A percentile compares a stretch with the other conserved stretches of the same genome.
Evolutionary conservation across 1,139 yeast genomes (phyloP).

Genomic region (Pichia kudriavzevii): DNA sequence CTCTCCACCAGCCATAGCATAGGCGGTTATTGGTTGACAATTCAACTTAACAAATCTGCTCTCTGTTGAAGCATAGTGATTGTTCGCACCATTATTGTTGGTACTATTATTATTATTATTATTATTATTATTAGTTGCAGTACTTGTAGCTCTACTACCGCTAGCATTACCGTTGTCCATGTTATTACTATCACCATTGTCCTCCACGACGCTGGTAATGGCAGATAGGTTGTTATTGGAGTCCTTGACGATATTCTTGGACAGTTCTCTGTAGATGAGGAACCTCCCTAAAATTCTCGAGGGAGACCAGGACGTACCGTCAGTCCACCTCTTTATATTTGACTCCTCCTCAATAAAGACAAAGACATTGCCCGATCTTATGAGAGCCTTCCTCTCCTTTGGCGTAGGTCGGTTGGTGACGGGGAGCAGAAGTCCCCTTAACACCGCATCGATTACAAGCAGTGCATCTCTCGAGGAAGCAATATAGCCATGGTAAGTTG

Average conservation of each 20-base stretch:
- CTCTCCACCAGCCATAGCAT: conserved; percentile 15
- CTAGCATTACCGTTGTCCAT: too few relatives aligned
- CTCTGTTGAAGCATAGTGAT: too few relatives aligned
- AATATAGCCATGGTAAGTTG: conserved; percentile 73
- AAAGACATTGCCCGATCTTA: conserved; percentile 73
- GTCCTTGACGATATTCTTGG: conserved; percentile 26
- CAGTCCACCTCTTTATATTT: conserved; percentile 91
- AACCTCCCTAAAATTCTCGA: conserved; percentile 80
- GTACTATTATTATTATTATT: too few relatives aligned
- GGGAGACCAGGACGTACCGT: conserved; percentile 89
- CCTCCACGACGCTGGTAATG: too few relatives aligned
- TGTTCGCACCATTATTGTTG: too few relatives aligned
- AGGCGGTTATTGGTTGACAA: conserved; percentile 17
- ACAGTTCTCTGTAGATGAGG: conserved; percentile 72
- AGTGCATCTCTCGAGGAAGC: conserved; percentile 80
- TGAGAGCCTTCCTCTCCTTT: conserved; percentile 58
- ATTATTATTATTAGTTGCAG: too few relatives aligned
- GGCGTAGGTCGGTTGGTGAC: conserved; percentile 80
- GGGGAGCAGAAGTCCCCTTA: conserved; percentile 53
- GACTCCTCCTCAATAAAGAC: conserved; percentile 78
- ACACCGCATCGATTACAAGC: conserved; percentile 68
- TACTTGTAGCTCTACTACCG: too few relatives aligned
- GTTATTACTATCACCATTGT: too few relatives aligned
- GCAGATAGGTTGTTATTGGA: too few relatives aligned
- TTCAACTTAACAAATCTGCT: too few relatives aligned